Evolutionary conservation across 495 filamentous ascomycete species (phyloP).

Genomic region (Podospora australis): DNA sequence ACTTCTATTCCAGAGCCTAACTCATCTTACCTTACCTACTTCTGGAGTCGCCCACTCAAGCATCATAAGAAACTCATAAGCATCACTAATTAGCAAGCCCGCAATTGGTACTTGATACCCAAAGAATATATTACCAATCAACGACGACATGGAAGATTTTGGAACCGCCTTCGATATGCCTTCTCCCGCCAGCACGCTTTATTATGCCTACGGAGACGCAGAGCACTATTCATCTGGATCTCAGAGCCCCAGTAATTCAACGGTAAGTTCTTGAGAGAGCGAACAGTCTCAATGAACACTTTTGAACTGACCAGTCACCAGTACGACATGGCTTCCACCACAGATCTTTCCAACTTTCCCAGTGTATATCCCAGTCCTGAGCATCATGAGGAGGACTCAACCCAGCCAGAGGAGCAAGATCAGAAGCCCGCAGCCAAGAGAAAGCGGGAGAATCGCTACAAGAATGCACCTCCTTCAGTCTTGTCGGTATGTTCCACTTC

Average conservation of each 20-base stretch:
- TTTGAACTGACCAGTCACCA: constrained; percentile 14
- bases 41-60: neutral
- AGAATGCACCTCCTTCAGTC: constrained; percentile 43
- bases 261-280: constrained; percentile 20
- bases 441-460: constrained; percentile 45
- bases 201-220: constrained; percentile 32
- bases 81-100: too few relatives aligned
- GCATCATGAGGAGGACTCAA: constrained; percentile 35
- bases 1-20: neutral
- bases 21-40: neutral
- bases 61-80: too few relatives aligned
- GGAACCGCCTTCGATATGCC: constrained; percentile 24
- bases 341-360: constrained; percentile 20
- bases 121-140: neutral
- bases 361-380: constrained; percentile 34
- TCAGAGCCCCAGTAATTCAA: constrained; percentile 35
- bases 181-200: constrained; percentile 29
- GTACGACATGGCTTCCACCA: constrained; percentile 30
- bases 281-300: neutral
- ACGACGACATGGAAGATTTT: constrained; percentile 26
- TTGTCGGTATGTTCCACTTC: constrained; percentile 33
- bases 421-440: constrained; percentile 38
- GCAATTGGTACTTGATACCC: neutral
- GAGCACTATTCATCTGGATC: constrained; percentile 38
- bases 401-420: constrained; percentile 20